Base-by-base conservation (phyloP, 2,329 filamentous ascomycete genomes). In the Seiridium unicorne region DNA sequence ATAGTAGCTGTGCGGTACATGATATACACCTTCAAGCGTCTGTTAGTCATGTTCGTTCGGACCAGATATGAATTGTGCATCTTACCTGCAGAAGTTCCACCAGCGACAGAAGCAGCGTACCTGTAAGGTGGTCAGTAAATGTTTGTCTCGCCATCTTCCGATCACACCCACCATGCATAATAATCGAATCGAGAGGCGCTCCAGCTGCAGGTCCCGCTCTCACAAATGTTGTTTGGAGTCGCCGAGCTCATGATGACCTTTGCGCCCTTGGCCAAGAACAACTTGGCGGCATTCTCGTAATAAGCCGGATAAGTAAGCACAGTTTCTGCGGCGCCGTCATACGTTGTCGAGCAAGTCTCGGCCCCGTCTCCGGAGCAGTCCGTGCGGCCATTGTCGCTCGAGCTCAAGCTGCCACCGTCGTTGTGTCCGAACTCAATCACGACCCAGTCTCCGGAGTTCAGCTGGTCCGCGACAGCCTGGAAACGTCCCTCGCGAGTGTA, bases 391-490 rank as follows among this genome's bases (percentile, higher is more conserved):
- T 89, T 89, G 70, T 90, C 88, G 10, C 72, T 80, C 1, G 63
- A 57, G 18, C 71, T 72, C 2, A 86, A 74, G 0, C 81, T 81
- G 1, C 87, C 86, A 31, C 87, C 88, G 65, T 91, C 89, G 66
- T 91, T 91, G 76, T 91, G 88, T 0, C 89, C 88, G 66, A 91
- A 89, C 66, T 90, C 88, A 57, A 91, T 89, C 57, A 90, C 77
- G 1, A 90, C 87, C 72, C 84, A 87, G 72, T 91, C 88, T 38
- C 85, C 86, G 1, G 77, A 59, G 68, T 81, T 65, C 32, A 90
- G 76, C 2, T 77, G 67, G 38, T 78, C 73, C 51, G 82, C 80
- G 57, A 91, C 82, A 0, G 77, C 78, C 13, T 79, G 72, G 75
- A 91, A 91, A 11, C 85, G 84, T 7, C 84, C 85, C 73, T 91